phyloP scores from a whole-genome alignment of 2,329 filamentous ascomycete genomes.

The Metarhizium humberi region DNA sequence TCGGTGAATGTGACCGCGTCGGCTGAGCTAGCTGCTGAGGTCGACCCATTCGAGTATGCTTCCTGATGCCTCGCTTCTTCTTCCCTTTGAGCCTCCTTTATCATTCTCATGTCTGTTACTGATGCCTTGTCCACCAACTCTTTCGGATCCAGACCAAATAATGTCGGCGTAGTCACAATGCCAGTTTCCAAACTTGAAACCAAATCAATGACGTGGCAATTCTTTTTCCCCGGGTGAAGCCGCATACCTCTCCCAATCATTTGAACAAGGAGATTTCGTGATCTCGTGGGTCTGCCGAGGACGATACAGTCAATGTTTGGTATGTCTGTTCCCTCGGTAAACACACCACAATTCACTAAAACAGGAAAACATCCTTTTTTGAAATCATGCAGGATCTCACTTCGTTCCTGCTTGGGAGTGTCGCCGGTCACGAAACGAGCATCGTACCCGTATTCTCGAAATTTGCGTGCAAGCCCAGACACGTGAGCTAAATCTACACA shows the following conservation, averaged over 20 bases:
- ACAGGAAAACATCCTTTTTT: conserved; percentile 70
- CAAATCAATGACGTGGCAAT: conserved; percentile 96
- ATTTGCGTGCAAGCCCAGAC: conserved; percentile 60
- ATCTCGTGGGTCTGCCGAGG: conserved; percentile 79
- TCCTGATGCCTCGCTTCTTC: conserved; percentile 23
- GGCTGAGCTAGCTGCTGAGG: conserved; percentile 10
- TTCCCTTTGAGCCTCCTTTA: conserved; percentile 38
- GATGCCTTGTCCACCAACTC: conserved; percentile 63
- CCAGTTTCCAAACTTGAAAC: conserved; percentile 77
- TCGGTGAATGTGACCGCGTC: conserved; percentile 69
- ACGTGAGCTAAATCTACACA: conserved; percentile 89
- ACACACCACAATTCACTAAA: conserved; percentile 88
- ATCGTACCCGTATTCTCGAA: conserved; percentile 69
- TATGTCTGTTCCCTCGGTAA: conserved; percentile 95
- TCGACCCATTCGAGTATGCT: conserved; percentile 3
- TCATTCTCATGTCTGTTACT: conserved; percentile 48
- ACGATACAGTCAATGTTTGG: conserved; percentile 94
- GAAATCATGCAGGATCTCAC: conserved; percentile 66
- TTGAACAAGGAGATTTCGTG: conserved; percentile 86
- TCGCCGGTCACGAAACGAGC: conserved; percentile 80
- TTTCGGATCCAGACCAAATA: conserved; percentile 84
- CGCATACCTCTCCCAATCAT: conserved; percentile 97
- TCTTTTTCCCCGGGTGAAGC: conserved; percentile 65
- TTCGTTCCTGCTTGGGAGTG: conserved; percentile 60
- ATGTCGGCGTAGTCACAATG: conserved; percentile 80